These are phyloP conservation scores for Globisporangium irregulare DNA, from an alignment of 352 stramenopile species.

Conservation along the genomic window DNA sequence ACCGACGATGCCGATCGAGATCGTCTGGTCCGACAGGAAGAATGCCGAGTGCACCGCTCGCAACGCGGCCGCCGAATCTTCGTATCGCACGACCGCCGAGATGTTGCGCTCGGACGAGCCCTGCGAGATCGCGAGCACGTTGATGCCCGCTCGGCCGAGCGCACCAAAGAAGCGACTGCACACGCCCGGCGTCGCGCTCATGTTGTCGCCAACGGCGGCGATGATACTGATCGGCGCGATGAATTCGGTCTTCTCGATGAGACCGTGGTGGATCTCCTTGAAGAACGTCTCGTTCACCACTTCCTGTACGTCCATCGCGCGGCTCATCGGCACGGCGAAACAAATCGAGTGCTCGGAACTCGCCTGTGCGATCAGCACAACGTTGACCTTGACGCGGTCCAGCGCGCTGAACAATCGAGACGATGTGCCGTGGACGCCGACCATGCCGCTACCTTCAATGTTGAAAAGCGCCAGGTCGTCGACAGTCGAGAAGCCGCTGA, in stretches of 20 bases:
- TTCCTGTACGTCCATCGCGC: slow-evolving; percentile 61
- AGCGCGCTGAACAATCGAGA: slow-evolving; percentile 92
- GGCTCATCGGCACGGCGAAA: slow-evolving; percentile 88
- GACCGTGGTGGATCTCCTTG: slow-evolving; percentile 84
- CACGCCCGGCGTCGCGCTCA: slow-evolving; percentile 91
- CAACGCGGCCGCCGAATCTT: slow-evolving; percentile 89
- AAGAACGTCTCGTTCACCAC: slow-evolving; percentile 85
- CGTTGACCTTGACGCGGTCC: slow-evolving; percentile 90
- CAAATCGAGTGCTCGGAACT: slow-evolving; percentile 96
- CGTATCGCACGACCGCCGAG: slow-evolving; percentile 89
- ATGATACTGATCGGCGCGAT: slow-evolving; percentile 93
- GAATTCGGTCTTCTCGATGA: slow-evolving; percentile 82
- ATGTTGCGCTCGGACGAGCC: slow-evolving; percentile 94
- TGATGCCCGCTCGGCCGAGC: slow-evolving; percentile 92
- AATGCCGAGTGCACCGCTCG: slow-evolving; percentile 94
- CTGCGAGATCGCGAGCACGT: slow-evolving; percentile 95
- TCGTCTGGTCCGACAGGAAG: slow-evolving; percentile 91
- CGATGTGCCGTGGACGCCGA: slow-evolving; percentile 92
- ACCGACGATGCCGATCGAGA: slow-evolving; percentile 91
- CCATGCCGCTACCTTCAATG: slow-evolving; percentile 94
- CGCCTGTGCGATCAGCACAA: slow-evolving; percentile 93
- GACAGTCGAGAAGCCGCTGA: slow-evolving; percentile 91
- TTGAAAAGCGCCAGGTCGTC: slow-evolving; percentile 95
- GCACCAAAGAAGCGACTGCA: slow-evolving; percentile 93
- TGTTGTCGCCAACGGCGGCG: slow-evolving; percentile 94